phyloP scores from a whole-genome alignment of 306 rosid genomes.

The peach (Prunus persica) region Prunus_persica_NCBIv2 NC_034009.1:4665001-4665500 shows the following conservation, averaged over 20 bases:
- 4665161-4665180: constrained; percentile 30
- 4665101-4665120: not conserved
- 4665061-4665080: constrained; percentile 21
- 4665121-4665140: not conserved
- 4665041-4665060: not conserved
- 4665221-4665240: constrained; percentile 12
- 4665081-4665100: not conserved
- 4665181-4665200: constrained; percentile 35
- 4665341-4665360: constrained; percentile 6
- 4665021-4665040: constrained; percentile 1
- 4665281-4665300: constrained; percentile 6
- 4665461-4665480: not conserved
- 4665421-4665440: not conserved
- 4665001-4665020: constrained; percentile 6
- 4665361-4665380: not conserved
- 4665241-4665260: not conserved
- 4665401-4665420: constrained; percentile 19
- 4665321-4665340: not conserved
- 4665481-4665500: constrained; percentile 6
- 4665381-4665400: constrained; percentile 25
- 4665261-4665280: constrained; percentile 28
- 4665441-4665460: not conserved
- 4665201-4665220: constrained; percentile 60
- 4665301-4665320: not conserved
- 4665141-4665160: constrained; percentile 48